Base-by-base conservation (phyloP, 495 filamentous ascomycete species). In the Xylaria bambusicola region DNA sequence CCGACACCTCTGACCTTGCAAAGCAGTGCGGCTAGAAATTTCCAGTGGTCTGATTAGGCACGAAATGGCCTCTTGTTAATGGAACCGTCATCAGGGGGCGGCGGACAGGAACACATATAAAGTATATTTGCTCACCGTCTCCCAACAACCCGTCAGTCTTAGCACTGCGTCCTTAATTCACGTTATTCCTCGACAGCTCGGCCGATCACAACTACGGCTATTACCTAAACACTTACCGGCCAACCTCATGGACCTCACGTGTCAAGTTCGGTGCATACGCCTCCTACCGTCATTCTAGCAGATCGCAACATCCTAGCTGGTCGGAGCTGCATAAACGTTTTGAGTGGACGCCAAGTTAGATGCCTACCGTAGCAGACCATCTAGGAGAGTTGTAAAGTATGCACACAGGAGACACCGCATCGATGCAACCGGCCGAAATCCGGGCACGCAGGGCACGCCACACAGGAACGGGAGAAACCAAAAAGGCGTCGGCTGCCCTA, bases 41-140 rank as follows among this genome's bases (percentile, higher is more conserved):
- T 18, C 8, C 7, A 17, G 52, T 54, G 52, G 52, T 54, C 52
- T 54, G 52, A 54, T 54, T 54, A 54, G 52, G n/a, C 51, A 42
- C 23, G 35, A 24, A 53, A 53, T 35, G 51, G 51, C 51, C 51
- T 53, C 51, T 53, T 53, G 36, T 53, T 42, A 36, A 53, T 42
- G 51, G 51, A 42, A 53, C 49, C 23, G 51, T 42, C 38, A 53
- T 53, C 51, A 42, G 51, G 51, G 52, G 52, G 40, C 31, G 52
- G 35, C 42, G 52, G 52, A 54, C 52, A 54, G 38, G 52, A 54
- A 54, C 52, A 44, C 52, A 44, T 54, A 54, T n/a, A n/a, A n/a
- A n/a, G n/a, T n/a, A n/a, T 54, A 54, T 33, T 54, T 54, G 52
- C 52, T 54, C 52, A 54, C 52, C 52, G 52, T 54, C 36, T 38